Evolutionary conservation across 129 eudicot genomes (phyloP).

Genomic region (Arctium lappa): DNA sequence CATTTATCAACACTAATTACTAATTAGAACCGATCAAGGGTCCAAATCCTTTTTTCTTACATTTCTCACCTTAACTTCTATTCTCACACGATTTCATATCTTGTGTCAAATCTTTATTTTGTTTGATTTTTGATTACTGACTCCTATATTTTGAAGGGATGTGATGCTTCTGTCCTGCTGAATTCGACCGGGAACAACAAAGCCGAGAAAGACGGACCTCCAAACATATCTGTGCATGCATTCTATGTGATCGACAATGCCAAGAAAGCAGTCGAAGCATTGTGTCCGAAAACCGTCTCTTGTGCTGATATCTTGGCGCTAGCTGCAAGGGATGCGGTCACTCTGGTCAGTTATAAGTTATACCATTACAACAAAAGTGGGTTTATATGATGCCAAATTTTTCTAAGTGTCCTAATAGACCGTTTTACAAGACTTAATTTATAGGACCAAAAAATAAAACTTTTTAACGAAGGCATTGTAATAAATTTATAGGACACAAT

Average conservation of each 20-base stretch:
- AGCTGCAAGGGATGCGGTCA: conserved; percentile 83
- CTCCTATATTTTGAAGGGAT: conserved; percentile 43
- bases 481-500: too few species aligned
- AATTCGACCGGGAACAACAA: conserved; percentile 42
- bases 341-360: conserved; percentile 45
- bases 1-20: too few species aligned
- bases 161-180: conserved; percentile 78
- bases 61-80: too few species aligned
- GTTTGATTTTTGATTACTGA: background rate
- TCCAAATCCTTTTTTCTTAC: too few species aligned
- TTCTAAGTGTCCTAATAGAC: too few species aligned
- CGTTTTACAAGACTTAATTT: too few species aligned
- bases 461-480: too few species aligned
- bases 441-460: too few species aligned
- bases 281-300: conserved; percentile 79
- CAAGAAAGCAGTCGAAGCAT: conserved; percentile 56
- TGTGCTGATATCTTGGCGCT: conserved; percentile 85
- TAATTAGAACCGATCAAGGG: too few species aligned
- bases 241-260: conserved; percentile 74
- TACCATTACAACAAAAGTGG: too few species aligned
- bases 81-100: too few species aligned
- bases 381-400: too few species aligned
- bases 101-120: background rate
- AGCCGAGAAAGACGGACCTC: conserved; percentile 76
- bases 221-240: conserved; percentile 79